These are phyloP conservation scores for Halophytophthora batemanensis DNA, from an alignment of 352 stramenopile species.

Conservation along the genomic window DNA sequence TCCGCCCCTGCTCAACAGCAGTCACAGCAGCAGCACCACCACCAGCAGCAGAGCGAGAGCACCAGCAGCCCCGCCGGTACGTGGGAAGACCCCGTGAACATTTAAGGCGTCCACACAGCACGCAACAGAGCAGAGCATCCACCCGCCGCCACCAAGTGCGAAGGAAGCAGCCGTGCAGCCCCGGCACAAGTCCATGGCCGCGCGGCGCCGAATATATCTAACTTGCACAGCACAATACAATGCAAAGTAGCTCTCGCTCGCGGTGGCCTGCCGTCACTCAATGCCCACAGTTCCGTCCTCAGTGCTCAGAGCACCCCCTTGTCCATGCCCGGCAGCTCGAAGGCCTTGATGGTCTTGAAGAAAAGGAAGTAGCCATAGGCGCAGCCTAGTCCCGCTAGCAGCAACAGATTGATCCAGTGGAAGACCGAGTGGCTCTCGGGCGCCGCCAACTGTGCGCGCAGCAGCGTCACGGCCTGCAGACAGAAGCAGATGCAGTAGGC, in stretches of 20 bases:
- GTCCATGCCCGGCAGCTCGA: conserved; percentile 69
- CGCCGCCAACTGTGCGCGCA: conserved; percentile 68
- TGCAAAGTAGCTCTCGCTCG: not conserved
- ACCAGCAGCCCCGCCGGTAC: conserved; percentile 16
- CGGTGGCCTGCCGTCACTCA: not conserved
- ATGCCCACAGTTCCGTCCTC: not conserved
- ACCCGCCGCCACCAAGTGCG: not conserved
- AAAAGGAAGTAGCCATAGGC: conserved; percentile 84
- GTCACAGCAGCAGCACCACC: not conserved
- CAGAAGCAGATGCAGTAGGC: conserved; percentile 87
- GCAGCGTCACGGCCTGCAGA: conserved; percentile 66
- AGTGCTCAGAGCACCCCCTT: conserved; percentile 44
- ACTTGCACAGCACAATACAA: conserved; percentile 4
- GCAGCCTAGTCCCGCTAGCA: conserved; percentile 57
- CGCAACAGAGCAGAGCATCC: not conserved
- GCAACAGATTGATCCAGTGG: conserved; percentile 80
- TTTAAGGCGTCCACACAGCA: conserved; percentile 13
- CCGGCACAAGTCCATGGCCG: not conserved
- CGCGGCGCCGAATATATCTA: conserved; percentile 11
- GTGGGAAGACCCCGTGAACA: conserved; percentile 26
- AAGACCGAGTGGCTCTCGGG: conserved; percentile 78
- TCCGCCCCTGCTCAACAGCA: conserved; percentile 4
- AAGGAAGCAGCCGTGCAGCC: not conserved
- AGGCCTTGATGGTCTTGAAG: conserved; percentile 88
- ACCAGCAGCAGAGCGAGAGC: conserved; percentile 1